Percentiles rank a stretch among this genome's conserved stretches.
Evolutionary conservation across 192 early-diverging fungal species (phyloP).

Genomic region (Dissophora ornata): DNA sequence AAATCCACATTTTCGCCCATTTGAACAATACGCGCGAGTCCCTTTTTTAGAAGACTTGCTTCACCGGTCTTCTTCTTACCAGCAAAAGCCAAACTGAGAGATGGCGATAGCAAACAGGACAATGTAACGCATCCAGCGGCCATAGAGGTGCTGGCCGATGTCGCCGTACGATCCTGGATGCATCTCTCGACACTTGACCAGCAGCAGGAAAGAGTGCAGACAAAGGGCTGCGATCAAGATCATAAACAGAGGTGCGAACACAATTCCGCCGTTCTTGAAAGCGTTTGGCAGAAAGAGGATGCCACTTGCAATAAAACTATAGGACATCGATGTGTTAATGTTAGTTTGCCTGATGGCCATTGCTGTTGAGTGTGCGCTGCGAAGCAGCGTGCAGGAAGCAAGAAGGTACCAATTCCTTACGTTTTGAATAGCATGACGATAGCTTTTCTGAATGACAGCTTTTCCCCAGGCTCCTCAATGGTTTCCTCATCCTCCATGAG

Average conservation of each 20-base stretch:
- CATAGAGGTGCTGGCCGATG: constrained; percentile 73
- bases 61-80: constrained; percentile 61
- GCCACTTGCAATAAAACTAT: constrained; percentile 77
- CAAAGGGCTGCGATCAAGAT: constrained; percentile 71
- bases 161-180: constrained; percentile 78
- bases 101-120: constrained; percentile 78
- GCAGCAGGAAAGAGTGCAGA: constrained; percentile 72
- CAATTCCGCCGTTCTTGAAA: constrained; percentile 78
- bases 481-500: constrained; percentile 35
- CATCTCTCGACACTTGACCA: constrained; percentile 71
- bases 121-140: constrained; percentile 69
- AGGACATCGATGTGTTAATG: neutral
- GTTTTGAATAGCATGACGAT: constrained; percentile 70
- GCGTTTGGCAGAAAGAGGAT: constrained; percentile 80
- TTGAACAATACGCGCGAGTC: too few relatives aligned
- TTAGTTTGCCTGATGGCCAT: neutral
- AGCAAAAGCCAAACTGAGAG: constrained; percentile 86
- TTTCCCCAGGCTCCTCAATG: constrained; percentile 40
- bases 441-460: constrained; percentile 54
- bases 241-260: constrained; percentile 73
- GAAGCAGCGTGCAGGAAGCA: too few relatives aligned
- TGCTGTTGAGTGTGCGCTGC: neutral
- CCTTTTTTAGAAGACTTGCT: too few relatives aligned
- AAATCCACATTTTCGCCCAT: too few relatives aligned
- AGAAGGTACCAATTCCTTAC: constrained; percentile 27